phyloP scores from a whole-genome alignment of 768 basidiomycete genomes.

The Austroboletus eburneus region DNA sequence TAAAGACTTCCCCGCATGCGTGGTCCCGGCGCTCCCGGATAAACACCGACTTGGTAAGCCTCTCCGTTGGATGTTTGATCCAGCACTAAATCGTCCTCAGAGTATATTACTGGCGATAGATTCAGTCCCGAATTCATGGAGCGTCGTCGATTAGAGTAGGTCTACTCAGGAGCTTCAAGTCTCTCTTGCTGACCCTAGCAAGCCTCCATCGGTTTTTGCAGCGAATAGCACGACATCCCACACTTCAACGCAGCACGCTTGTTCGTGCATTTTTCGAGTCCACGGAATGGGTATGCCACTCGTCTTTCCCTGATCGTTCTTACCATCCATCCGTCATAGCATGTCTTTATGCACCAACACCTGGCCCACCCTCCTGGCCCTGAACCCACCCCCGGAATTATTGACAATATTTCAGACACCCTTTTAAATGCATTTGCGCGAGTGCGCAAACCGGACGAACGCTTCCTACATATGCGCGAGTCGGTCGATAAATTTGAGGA shows the following conservation, averaged over 20 bases:
- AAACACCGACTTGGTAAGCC: conserved; percentile 90
- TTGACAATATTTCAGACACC: conserved; percentile 95
- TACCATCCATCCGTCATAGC: conserved; percentile 42
- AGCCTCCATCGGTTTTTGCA: conserved; percentile 93
- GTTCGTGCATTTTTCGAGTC: conserved; percentile 95
- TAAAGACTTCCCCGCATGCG: conserved; percentile 93
- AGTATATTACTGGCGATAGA: conserved; percentile 96
- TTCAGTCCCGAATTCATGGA: conserved; percentile 99
- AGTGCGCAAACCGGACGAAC: conserved; percentile 94
- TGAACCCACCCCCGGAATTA: conserved; percentile 73
- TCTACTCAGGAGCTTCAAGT: conserved; percentile 3
- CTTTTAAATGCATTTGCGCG: conserved; percentile 94
- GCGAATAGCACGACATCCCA: conserved; percentile 90
- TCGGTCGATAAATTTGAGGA: conserved; percentile 96
- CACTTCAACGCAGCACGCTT: conserved; percentile 84
- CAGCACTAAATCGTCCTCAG: conserved; percentile 37
- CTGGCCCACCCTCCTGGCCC: conserved; percentile 86
- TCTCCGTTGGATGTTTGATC: not conserved
- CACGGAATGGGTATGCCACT: conserved; percentile 86
- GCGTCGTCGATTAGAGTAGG: conserved; percentile 81
- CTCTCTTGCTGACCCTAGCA: conserved; percentile 6
- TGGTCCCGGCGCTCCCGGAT: conserved; percentile 95
- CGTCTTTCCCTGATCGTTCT: not conserved
- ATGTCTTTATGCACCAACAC: conserved; percentile 96
- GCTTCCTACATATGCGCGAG: conserved; percentile 90